phyloP scores from a whole-genome alignment of 805 yeast species.

The Candida morakotiae region DNA sequence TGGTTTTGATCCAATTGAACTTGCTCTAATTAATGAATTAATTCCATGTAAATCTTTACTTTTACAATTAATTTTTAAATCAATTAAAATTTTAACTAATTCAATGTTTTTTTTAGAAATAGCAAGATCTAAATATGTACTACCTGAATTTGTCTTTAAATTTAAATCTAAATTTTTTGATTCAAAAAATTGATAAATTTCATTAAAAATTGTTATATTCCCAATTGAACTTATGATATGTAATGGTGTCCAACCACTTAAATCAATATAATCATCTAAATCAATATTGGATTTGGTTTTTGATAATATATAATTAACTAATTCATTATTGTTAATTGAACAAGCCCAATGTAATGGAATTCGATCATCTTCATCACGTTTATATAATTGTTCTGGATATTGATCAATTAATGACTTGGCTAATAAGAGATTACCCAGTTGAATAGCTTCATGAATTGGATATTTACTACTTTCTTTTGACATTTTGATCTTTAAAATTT shows the following conservation, averaged over 20 bases:
- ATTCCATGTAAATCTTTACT: constrained; percentile 64
- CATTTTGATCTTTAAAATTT: background rate
- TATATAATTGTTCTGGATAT: constrained; percentile 43
- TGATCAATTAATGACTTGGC: constrained; percentile 49
- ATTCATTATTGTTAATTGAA: constrained; percentile 51
- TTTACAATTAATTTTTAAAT: constrained; percentile 56
- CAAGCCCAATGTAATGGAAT: constrained; percentile 90
- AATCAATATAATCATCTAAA: constrained; percentile 65
- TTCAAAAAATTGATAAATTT: constrained; percentile 6
- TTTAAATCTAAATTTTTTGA: constrained; percentile 53
- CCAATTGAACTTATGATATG: constrained; percentile 84
- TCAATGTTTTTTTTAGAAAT: constrained; percentile 61
- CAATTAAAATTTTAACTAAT: constrained; percentile 51
- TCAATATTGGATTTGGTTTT: constrained; percentile 31
- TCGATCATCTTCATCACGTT: constrained; percentile 68
- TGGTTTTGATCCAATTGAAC: constrained; percentile 63
- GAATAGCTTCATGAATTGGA: constrained; percentile 59
- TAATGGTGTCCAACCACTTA: constrained; percentile 83
- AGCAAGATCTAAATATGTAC: constrained; percentile 74
- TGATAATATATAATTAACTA: constrained; percentile 39
- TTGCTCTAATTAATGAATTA: constrained; percentile 78
- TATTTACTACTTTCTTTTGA: constrained; percentile 7
- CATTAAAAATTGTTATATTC: constrained; percentile 46
- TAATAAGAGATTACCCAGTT: constrained; percentile 50
- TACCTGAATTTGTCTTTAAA: constrained; percentile 60